Base-by-base conservation (phyloP, 257 asterid species). In the Scutellaria barbata region DNA sequence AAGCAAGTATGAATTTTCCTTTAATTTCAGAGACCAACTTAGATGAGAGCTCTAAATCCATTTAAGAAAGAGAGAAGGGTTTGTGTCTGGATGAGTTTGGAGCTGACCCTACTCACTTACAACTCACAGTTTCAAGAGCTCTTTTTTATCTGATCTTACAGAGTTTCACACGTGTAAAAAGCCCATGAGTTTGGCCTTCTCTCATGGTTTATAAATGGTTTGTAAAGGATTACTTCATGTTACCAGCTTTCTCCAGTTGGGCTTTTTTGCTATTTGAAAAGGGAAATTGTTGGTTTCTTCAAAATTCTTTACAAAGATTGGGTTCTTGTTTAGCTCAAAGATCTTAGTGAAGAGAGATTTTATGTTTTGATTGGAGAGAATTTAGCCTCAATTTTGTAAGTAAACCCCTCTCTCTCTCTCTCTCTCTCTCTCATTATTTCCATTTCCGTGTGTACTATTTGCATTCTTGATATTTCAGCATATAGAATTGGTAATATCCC, bases 141-240 rank as follows among this genome's bases (percentile, higher is more conserved):
- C 53, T 61, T 83, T 82, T 78, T 47, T 66, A 85, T 87, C 95
- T 71, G 79, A 81, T 76, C 77, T 73, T 72, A 86, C 85, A 81
- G 95, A 43, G 75, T 61, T 30, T 72, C 77, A 61, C 81, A 83
- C 86, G 87, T 86, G 89, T 84, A 75, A 79, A 30, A 83, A 74
- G 74, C 42, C 46, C 89, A 85, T 70, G 85, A 83, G 66, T 80
- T 77, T 80, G 79, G 89, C 87, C 48, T 86, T 82, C 82, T 77
- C 88, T n/a, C n/a, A n/a, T n/a, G n/a, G 25, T 22, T 81, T n/a
- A n/a, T n/a, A n/a, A 85, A 72, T 69, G 68, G 51, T 14, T 45
- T 55, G 41, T 77, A 72, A 65, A 69, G 75, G 72, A 79, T 82
- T 48, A 41, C 72, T 77, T 71, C 77, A 72, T 66, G 58, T 51